phyloP scores from a whole-genome alignment of 2,329 filamentous ascomycete genomes.

The Beauveria sp. region DNA sequence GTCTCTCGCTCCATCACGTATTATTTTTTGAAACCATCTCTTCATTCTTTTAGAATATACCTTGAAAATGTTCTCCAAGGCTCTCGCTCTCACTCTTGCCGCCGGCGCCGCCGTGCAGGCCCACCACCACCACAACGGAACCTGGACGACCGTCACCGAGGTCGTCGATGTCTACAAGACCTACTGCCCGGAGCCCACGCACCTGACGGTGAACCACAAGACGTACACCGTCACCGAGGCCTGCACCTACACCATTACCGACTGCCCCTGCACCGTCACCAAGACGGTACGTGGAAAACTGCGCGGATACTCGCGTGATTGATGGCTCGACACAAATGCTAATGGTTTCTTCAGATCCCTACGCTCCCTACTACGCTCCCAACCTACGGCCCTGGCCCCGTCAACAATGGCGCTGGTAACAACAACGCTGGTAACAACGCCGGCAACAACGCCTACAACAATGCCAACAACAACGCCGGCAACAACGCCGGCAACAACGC shows the following conservation, averaged over 20 bases:
- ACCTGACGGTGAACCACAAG: constrained; percentile 41
- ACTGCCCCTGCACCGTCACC: constrained; percentile 44
- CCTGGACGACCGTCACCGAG: constrained; percentile 24
- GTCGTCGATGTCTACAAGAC: constrained; percentile 30
- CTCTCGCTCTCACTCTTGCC: constrained; percentile 19
- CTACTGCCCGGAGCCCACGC: constrained; percentile 41
- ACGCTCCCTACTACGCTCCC: background rate
- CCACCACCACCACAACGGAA: constrained; percentile 1
- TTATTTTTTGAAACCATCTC: background rate
- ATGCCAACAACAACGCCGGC: background rate
- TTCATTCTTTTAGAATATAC: background rate
- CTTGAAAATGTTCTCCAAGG: constrained; percentile 24
- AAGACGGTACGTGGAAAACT: background rate
- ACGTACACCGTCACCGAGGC: constrained; percentile 47
- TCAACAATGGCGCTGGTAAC: background rate
- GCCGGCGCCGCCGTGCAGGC: constrained; percentile 15
- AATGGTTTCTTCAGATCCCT: constrained; percentile 3
- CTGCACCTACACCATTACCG: constrained; percentile 45
- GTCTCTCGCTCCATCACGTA: background rate
- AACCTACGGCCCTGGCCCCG: no score
- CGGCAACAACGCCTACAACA: background rate
- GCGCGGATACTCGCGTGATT: no score
- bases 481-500: background rate
- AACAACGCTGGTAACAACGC: background rate
- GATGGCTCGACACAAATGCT: constrained; percentile 17